Percentiles rank a stretch among this genome's conserved stretches.
These are phyloP conservation scores for Chalciporus chontae DNA, from an alignment of 768 basidiomycete genomes.

Conservation along the genomic window DNA sequence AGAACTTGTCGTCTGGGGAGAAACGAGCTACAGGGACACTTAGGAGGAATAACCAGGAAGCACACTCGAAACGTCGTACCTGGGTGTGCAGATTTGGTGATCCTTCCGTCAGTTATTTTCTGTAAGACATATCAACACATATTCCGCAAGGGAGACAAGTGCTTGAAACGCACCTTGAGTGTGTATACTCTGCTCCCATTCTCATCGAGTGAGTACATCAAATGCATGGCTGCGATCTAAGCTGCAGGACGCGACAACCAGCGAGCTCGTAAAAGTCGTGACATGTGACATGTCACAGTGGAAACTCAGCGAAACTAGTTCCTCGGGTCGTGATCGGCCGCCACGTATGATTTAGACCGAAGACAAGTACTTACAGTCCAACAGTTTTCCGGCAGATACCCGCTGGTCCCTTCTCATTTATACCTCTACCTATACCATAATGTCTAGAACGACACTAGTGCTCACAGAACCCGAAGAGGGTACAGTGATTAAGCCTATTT, in stretches of 20 bases:
- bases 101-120: constrained; percentile 83
- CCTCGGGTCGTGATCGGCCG: background rate
- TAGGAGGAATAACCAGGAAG: background rate
- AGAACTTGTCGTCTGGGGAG: constrained; percentile 99
- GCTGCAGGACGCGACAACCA: background rate
- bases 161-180: constrained; percentile 71
- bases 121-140: constrained; percentile 30
- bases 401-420: background rate
- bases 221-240: constrained; percentile 68
- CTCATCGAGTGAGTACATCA: constrained; percentile 89
- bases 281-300: constrained; percentile 1
- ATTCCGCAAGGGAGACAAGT: background rate
- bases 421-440: constrained; percentile 12
- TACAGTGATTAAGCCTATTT: constrained; percentile 49
- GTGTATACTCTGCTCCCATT: constrained; percentile 85
- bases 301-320: constrained; percentile 9
- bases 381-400: background rate
- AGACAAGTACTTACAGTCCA: background rate
- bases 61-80: constrained; percentile 46
- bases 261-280: background rate
- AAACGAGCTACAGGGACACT: constrained; percentile 70
- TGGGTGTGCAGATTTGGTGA: constrained; percentile 96
- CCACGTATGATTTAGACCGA: too few relatives aligned
- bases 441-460: constrained; percentile 44
- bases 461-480: constrained; percentile 54